phyloP scores from a whole-genome alignment of 768 basidiomycete genomes.

The Naganishia vishniacii region DNA sequence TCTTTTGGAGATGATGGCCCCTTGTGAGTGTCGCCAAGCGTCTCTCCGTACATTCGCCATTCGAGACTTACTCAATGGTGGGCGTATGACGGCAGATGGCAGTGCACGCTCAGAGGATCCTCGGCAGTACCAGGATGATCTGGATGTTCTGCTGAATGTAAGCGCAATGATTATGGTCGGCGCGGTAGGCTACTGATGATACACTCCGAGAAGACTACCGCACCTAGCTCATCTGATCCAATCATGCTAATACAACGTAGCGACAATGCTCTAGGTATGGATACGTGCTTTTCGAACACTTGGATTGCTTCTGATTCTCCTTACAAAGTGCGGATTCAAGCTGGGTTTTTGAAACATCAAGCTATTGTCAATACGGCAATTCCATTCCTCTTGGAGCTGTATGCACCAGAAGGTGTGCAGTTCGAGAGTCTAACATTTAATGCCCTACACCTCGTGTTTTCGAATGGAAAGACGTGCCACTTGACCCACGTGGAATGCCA shows the following conservation, averaged over 20 bases:
- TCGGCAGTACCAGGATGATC: slow-evolving; percentile 59
- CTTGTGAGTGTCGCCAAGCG: slow-evolving; percentile 54
- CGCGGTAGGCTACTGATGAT: neutral
- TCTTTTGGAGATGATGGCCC: slow-evolving; percentile 75
- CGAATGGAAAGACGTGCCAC: neutral
- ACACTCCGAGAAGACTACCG: slow-evolving; percentile 57
- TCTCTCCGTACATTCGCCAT: neutral
- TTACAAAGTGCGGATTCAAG: slow-evolving; percentile 3
- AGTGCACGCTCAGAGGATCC: slow-evolving; percentile 31
- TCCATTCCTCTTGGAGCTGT: slow-evolving; percentile 2
- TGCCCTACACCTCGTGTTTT: slow-evolving; percentile 11
- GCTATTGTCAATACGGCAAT: neutral
- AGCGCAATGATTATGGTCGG: slow-evolving; percentile 21
- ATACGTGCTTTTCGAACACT: neutral
- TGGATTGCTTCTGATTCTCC: neutral
- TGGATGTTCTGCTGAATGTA: slow-evolving; percentile 69
- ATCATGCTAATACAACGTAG: slow-evolving; percentile 58
- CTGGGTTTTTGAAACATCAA: slow-evolving; percentile 3
- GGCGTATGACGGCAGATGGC: slow-evolving; percentile 30
- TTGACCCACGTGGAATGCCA: neutral
- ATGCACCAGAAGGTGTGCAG: slow-evolving; percentile 4
- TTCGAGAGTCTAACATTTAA: slow-evolving; percentile 59
- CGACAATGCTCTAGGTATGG: slow-evolving; percentile 26
- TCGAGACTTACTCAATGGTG: no score
- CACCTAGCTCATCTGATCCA: slow-evolving; percentile 58